Evolutionary conservation across 345 rosid species (phyloP).

Genomic region (Sonneratia caseolaris): DNA sequence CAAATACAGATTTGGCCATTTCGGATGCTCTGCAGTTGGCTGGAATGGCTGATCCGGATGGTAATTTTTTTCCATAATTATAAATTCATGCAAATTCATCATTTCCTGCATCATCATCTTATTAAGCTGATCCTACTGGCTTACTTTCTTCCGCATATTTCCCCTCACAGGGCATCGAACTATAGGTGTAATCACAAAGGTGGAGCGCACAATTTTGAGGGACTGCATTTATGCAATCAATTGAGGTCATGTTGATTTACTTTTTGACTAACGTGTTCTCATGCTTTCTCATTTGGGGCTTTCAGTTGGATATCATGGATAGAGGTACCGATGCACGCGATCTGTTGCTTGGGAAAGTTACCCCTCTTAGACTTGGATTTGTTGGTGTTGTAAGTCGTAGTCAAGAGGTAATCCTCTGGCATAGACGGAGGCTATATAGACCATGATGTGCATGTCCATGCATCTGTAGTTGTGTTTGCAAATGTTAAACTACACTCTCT

Average conservation of each 20-base stretch:
- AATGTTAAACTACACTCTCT: neutral
- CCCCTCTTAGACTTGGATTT: conserved; percentile 91
- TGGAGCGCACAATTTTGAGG: conserved; percentile 12
- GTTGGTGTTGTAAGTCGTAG: conserved; percentile 89
- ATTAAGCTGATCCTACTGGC: conserved; percentile 1
- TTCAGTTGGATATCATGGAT: conserved; percentile 97
- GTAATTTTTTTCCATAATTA: conserved; percentile 16
- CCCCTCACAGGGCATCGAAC: conserved; percentile 61
- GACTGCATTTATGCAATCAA: neutral
- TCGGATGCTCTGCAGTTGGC: conserved; percentile 96
- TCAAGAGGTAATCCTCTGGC: conserved; percentile 58
- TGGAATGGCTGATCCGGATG: conserved; percentile 91
- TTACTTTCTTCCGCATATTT: conserved; percentile 9
- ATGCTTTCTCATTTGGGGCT: conserved; percentile 11
- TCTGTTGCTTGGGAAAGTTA: conserved; percentile 76
- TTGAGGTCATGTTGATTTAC: neutral
- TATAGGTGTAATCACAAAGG: conserved; percentile 91
- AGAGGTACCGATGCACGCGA: conserved; percentile 98
- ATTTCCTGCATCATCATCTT: neutral
- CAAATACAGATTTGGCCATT: conserved; percentile 88
- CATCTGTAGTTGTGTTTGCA: neutral
- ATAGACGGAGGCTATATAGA: neutral
- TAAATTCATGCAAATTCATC: neutral
- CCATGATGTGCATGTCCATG: neutral
- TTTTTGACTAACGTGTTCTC: neutral